Evolutionary conservation across 352 stramenopile species (phyloP), one percentile per base, ranked within the genome.

Genomic region (Phytophthora multivora): DNA sequence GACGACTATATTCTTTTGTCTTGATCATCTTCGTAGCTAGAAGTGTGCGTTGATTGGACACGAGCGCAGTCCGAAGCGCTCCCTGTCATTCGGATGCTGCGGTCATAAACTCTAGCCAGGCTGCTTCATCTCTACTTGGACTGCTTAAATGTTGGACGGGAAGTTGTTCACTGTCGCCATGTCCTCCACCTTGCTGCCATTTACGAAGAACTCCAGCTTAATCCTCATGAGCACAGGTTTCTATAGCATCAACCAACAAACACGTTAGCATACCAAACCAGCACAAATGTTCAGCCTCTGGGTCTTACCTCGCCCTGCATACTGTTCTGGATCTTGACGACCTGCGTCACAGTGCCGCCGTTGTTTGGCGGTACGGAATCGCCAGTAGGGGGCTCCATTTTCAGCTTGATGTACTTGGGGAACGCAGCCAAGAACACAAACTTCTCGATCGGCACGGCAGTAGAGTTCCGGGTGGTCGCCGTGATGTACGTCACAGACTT

Each of bases 321-420:
- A 41, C 81, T 91, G 76, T 99, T 99, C 49, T 94, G 91, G 48
- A 99, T 96, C 73, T 95, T 98, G 62, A 99, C 95, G 25, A 96
- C 84, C 74, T 99, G 97, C 16, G 94, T 99, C 13, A 98, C 81
- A 15, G 64, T 63, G 7, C 83, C 93, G 38, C 72, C 73, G 25
- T 76, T 88, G 31, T 94, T 90, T 2, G 93, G 62, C 7, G 95
- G 92, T 46, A 99, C 72, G 16, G 88, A 92, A 26, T 96, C 93
- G 21, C 89, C 96, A 15, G 86, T 97, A 4, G 96, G 89, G n/a
- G 97, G 95, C 61, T 98, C 93, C 95, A 99, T 98, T 80, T 98
- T 97, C 73, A 99, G 91, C 50, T 97, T 97, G 54, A 99, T 94
- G 66, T 98, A 99, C 80, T 96, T 99, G 19, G 97, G 97, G 66